Conservation (phyloP, 306 rosid genomes). For the Lotus japonicus region DNA sequence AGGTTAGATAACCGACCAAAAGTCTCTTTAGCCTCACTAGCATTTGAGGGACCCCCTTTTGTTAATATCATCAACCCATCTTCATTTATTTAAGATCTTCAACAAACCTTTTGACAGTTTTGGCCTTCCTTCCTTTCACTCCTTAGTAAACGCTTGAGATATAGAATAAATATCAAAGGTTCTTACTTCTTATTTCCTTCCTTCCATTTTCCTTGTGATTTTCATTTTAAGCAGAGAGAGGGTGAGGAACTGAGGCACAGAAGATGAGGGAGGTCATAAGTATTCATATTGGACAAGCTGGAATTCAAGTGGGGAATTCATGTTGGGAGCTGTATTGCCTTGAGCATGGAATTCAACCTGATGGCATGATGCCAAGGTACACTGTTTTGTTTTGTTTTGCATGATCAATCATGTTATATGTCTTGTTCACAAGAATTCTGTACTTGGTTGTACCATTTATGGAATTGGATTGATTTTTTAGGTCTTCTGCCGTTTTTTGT, state of each 20-base stretch:
- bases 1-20: conserved; percentile 7
- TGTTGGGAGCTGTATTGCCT: conserved; percentile 83
- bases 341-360: conserved; percentile 72
- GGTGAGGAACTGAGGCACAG: background rate
- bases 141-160: background rate
- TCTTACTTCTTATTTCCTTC: conserved; percentile 5
- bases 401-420: background rate
- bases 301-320: conserved; percentile 76
- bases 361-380: conserved; percentile 71
- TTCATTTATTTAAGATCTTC: background rate
- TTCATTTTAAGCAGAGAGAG: background rate
- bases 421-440: background rate
- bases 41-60: no score
- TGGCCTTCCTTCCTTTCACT: background rate
- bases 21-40: no score
- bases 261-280: conserved; percentile 68
- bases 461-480: background rate
- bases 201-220: background rate
- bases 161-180: background rate
- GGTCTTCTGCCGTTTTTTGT: background rate
- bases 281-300: conserved; percentile 75
- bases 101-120: background rate
- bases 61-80: background rate
- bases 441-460: background rate
- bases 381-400: background rate